Evolutionary conservation across 768 basidiomycete genomes (phyloP), one percentile per base, ranked within the genome.

Genomic region (Leucogyrophana mollusca): DNA sequence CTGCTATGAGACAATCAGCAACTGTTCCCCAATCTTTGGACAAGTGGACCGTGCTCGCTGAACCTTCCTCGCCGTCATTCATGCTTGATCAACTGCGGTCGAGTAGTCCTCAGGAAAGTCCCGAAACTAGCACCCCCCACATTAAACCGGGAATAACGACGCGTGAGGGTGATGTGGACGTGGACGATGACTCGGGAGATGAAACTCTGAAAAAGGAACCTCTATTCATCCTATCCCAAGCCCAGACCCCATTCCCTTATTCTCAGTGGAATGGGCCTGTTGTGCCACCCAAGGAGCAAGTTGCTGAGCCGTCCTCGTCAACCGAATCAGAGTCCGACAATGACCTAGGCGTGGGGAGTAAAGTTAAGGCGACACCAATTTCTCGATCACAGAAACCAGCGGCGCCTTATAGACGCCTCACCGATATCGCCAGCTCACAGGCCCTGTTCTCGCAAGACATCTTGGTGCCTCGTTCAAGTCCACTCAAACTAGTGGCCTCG

Each of bases 201-300:
- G 23, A 35, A n/a, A 49, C 6, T 16, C 39, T 52, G 4, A 40
- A 3, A 17, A 45, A 47, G 27, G 52, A 50, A 41, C 56, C 77
- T 13, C 57, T 82, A 40, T 85, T 85, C 56, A 59, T 80, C 21
- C 71, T 67, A 14, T 68, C 76, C 21, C 72, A 73, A 51, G 83
- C 76, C 52, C 82, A 80, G 56, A 59, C 69, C 30, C 69, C 75
- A 0, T 76, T 79, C 49, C 81, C 78, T 7, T 77, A 78, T 48
- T 82, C 80, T 16, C 77, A 78, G 55, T 69, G 68, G 54, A 61
- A 43, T 34, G 47, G 34, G 35, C 46, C 53, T 18, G 42, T 47
- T 6, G 40, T 13, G 39, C 46, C 41, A 46, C 43, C 30, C 47
- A 56, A 45, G 37, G 49, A 46, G 49, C 50, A 17, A 22, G 36